Conservation (phyloP, 2,329 filamentous ascomycete species). For the Fusarium napiforme region DNA sequence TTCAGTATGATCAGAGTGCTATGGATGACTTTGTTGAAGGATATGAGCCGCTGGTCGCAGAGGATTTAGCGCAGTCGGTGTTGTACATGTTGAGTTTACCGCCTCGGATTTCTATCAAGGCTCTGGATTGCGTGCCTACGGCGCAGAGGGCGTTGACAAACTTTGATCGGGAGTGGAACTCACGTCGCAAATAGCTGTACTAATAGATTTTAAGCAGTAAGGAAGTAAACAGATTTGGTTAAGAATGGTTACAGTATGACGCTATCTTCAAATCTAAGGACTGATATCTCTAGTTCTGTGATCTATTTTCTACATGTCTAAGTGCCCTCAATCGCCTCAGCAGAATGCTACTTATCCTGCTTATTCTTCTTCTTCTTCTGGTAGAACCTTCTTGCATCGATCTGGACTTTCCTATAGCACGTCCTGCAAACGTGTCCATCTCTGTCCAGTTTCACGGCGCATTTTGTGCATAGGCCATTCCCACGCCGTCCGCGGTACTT, state of each 20-base stretch:
- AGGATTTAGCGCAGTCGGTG: slow-evolving; percentile 14
- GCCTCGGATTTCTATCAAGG: slow-evolving; percentile 15
- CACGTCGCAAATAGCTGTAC: background rate
- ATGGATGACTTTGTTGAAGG: slow-evolving; percentile 23
- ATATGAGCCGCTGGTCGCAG: slow-evolving; percentile 7
- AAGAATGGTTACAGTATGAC: too few species aligned
- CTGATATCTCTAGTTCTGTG: too few species aligned
- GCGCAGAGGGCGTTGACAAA: background rate
- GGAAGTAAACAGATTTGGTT: too few species aligned
- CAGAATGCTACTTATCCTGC: too few species aligned
- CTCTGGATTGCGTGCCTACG: slow-evolving; percentile 26
- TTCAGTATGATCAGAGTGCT: slow-evolving; percentile 8
- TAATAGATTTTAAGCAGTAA: accelerated
- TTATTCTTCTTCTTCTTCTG: background rate
- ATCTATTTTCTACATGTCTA: background rate
- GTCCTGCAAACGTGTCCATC: background rate
- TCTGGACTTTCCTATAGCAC: background rate
- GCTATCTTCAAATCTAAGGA: background rate
- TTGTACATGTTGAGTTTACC: slow-evolving; percentile 28
- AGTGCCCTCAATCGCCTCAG: too few species aligned
- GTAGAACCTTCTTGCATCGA: too few species aligned
- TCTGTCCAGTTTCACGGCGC: background rate
- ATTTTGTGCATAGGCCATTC: background rate
- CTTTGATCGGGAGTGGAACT: slow-evolving; percentile 1
- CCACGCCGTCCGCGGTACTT: background rate